Conservation (phyloP, 2,329 filamentous ascomycete species). For the Chrysosporium keratinophilum region DNA sequence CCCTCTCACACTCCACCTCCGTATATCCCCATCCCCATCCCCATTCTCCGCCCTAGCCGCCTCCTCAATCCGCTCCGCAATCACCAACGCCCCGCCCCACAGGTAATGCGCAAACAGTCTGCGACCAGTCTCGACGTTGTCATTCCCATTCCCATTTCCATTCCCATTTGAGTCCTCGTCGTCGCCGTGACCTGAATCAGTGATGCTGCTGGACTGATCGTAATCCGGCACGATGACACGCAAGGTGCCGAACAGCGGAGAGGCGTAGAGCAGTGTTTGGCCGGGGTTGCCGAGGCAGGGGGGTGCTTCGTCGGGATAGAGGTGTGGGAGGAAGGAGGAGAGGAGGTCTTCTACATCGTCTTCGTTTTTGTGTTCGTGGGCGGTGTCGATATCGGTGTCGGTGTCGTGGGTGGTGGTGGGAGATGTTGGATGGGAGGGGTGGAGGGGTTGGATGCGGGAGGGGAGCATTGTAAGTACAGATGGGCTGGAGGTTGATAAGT, state of each 20-base stretch:
- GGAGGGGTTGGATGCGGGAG: conserved; percentile 12
- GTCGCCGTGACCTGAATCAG: neutral
- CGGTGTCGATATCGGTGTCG: neutral
- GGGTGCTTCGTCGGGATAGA: conserved; percentile 48
- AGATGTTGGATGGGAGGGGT: neutral
- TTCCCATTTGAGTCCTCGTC: conserved; percentile 1
- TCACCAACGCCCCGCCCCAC: conserved; percentile 45
- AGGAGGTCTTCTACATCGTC: conserved; percentile 44
- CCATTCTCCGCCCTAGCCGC: conserved; percentile 11
- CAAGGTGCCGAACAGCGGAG: conserved; percentile 33
- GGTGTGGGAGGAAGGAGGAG: conserved; percentile 41
- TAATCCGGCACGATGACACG: conserved; percentile 34
- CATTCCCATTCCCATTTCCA: conserved; percentile 2
- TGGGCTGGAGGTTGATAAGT: neutral
- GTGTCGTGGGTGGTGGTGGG: neutral
- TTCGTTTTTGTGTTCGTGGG: too few species aligned
- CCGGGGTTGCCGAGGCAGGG: conserved; percentile 46
- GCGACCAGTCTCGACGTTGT: conserved; percentile 38
- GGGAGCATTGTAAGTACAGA: too few species aligned
- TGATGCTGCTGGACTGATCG: neutral
- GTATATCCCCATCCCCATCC: conserved; percentile 12
- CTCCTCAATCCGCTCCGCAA: conserved; percentile 32
- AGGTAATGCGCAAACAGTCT: conserved; percentile 50
- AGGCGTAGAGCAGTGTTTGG: conserved; percentile 42
- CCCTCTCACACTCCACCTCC: conserved; percentile 37